Percentiles rank a stretch among this genome's conserved stretches.
These are phyloP conservation scores for Dictyostelium purpureum DNA, from an alignment of 78 protist genomes.

Conservation along the genomic window DNA sequence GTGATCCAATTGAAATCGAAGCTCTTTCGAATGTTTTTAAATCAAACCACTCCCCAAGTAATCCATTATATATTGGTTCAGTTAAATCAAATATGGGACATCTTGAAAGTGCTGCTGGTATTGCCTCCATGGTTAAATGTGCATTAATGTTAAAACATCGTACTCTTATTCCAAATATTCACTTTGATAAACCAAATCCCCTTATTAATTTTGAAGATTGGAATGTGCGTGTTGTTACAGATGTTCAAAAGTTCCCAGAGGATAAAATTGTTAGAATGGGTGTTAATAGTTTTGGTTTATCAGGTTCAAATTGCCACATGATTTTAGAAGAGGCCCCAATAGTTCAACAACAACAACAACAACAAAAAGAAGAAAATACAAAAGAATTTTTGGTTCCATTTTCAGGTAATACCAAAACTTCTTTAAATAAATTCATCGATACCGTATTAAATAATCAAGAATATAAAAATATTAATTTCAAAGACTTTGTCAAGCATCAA, in stretches of 20 bases:
- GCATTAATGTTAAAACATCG: slow-evolving; percentile 54
- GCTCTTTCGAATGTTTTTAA: slow-evolving; percentile 66
- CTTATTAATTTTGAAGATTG: slow-evolving; percentile 61
- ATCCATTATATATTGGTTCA: slow-evolving; percentile 73
- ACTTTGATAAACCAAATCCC: slow-evolving; percentile 59
- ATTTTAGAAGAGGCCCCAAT: slow-evolving; percentile 37
- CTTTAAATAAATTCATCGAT: slow-evolving; percentile 32
- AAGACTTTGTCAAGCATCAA: slow-evolving; percentile 47
- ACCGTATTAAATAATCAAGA: not conserved
- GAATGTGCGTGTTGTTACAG: slow-evolving; percentile 67
- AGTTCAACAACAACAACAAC: not conserved
- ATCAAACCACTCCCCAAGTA: not conserved
- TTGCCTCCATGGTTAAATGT: slow-evolving; percentile 72
- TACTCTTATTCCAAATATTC: slow-evolving; percentile 51
- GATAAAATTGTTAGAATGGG: slow-evolving; percentile 68
- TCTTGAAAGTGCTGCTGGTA: slow-evolving; percentile 86
- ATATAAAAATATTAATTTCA: not conserved
- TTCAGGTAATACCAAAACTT: slow-evolving; percentile 37
- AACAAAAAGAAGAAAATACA: not conserved
- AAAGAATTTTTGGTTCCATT: slow-evolving; percentile 66
- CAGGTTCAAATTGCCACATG: slow-evolving; percentile 90
- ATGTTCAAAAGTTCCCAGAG: slow-evolving; percentile 28
- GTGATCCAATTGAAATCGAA: slow-evolving; percentile 91
- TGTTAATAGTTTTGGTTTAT: slow-evolving; percentile 85
- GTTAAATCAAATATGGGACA: slow-evolving; percentile 89